Base-by-base conservation (phyloP, 1,139 yeast genomes). In the Yamadazyma oceani region DNA sequence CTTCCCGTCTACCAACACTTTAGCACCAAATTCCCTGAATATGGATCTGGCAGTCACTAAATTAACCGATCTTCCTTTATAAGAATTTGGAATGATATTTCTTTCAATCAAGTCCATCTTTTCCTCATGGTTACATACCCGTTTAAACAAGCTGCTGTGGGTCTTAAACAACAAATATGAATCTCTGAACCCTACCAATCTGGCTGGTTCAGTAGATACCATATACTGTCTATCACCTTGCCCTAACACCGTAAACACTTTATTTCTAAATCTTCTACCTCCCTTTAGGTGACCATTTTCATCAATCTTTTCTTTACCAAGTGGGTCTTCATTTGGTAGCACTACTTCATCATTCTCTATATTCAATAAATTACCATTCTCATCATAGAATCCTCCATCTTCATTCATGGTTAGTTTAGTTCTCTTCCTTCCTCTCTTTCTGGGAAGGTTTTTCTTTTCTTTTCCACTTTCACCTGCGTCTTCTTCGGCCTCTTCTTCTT, bases 171-270 rank as follows among this genome's bases (percentile, higher is more conserved):
- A 71, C 40, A 89, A 71, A 54, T 92, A 90, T 1, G 97, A 88
- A 58, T 92, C 98, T 51, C 97, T 75, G 63, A 89, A 89, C 3
- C 97, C 97, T 49, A 90, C 89, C 52, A 90, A 79, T 49, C 97
- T 74, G 0, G 98, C 97, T 1, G 97, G 96, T 56, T 90, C 97
- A 0, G 97, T 90, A 2, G 96, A 85, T 33, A 92, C 76, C 95
- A 92, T 89, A 59, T 80, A 92, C 41, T 82, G 70, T 45, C 81
- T 72, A 27, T 80, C 76, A 3, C 95, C 96, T 41, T 82, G 77
- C 4, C 85, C 88, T 31, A 74, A 62, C 9, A 90, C 75, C 4
- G 87, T 86, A 62, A 92, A 92, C 0, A 94, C 81, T 43, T 90
- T 82, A 45, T 88, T 85, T 43, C 92, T 72, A 63, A 77, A 92